These are phyloP conservation scores for Eucalyptus cloeziana DNA, from an alignment of 345 rosid species.

Conservation along the genomic window DNA sequence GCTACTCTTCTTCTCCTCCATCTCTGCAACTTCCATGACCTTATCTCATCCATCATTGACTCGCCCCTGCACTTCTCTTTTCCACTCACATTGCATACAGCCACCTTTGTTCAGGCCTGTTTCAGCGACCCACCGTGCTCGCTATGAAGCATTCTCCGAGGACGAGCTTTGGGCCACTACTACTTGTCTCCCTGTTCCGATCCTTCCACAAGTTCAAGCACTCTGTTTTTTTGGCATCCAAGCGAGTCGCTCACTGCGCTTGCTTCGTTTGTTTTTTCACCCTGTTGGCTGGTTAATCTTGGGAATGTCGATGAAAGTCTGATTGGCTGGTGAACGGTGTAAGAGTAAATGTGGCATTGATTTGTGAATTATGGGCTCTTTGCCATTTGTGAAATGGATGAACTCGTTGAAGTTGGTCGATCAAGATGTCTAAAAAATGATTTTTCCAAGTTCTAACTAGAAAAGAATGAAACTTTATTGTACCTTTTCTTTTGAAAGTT, in stretches of 20 bases:
- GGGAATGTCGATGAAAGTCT: not conserved
- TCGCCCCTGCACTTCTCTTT: not conserved
- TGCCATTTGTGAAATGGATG: not conserved
- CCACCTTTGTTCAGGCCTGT: conserved; percentile 1
- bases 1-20: not conserved
- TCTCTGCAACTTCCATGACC: not conserved
- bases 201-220: conserved; percentile 41
- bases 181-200: conserved; percentile 59
- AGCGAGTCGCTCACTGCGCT: conserved; percentile 24
- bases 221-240: conserved; percentile 31
- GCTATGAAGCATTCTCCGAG: conserved; percentile 50
- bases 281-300: not conserved
- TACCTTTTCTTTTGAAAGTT: not conserved
- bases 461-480: not conserved
- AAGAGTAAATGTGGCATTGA: not conserved
- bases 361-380: not conserved
- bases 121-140: conserved; percentile 5
- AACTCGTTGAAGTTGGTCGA: not conserved
- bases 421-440: not conserved
- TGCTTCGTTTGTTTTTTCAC: not conserved
- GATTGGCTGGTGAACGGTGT: not conserved
- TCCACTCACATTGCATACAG: not conserved
- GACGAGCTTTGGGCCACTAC: conserved; percentile 71
- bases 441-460: not conserved
- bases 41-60: not conserved